Evolutionary conservation across 2,329 filamentous ascomycete species (phyloP), one percentile per base, ranked within the genome.

Genomic region (Ophiosphaerella narmari): DNA sequence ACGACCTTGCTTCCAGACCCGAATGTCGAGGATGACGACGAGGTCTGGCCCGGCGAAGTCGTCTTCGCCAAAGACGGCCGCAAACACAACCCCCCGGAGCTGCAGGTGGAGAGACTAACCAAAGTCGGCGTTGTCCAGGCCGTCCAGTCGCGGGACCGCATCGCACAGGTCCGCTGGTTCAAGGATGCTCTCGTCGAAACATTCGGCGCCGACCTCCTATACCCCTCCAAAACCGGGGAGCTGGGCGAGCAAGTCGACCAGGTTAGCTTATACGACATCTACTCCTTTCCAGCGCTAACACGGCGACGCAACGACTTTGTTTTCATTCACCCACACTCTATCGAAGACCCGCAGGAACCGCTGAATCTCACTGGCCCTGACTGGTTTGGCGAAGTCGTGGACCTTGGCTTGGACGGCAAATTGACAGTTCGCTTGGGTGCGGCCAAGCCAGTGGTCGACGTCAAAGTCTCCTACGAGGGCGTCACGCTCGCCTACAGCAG

Each of bases 181-280:
- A 61, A 66, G 24, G 62, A 66, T 34, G 58, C 67, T 29, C 55
- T 54, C 2, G 60, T 74, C 37, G 62, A 67, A 31, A 72, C 72
- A 44, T 61, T 69, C 13, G 66, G 59, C 8, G 54, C 68, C 8
- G 61, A 71, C 39, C 61, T 82, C 21, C 67, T 76, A n/a, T 74
- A 74, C 9, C 72, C 71, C 6, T 78, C 75, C 7, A 67, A 59
- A 0, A 75, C 77, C 24, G 80, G 80, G 2, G 59, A 64, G 4
- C 70, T 82, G 1, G 52, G 62, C 14, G 71, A 77, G 21, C 53
- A 59, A 5, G 60, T 72, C 26, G 79, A 82, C 56, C 78, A 83
- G 35, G 76, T 85, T 23, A 85, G 82, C 49, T 61, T 85, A 35
- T 86, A 86, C 62, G 83, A 86, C 53, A 77, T 86, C 32, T 74